These are phyloP conservation scores for Ajuga reptans DNA, from an alignment of 305 asterid genomes.

Conservation along the genomic window DNA sequence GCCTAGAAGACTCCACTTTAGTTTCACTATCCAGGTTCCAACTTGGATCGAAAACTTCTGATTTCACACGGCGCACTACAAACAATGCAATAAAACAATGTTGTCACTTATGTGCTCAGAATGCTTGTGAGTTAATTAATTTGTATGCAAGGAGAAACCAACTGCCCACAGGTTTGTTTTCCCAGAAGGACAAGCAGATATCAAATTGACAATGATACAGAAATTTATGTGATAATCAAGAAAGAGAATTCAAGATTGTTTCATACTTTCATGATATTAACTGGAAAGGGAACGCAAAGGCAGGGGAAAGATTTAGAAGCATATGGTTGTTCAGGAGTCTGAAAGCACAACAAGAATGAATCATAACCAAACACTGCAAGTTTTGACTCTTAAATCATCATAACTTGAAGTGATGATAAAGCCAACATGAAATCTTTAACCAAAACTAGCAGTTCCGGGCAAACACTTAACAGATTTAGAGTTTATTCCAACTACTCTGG, in stretches of 20 bases:
- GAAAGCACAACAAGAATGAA: not conserved
- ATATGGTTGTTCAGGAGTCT: not conserved
- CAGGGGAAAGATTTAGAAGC: not conserved
- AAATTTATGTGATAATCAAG: not conserved
- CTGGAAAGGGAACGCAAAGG: not conserved
- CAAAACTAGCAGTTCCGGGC: not conserved
- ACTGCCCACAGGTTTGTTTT: not conserved
- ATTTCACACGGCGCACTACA: constrained; percentile 28
- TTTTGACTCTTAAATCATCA: not conserved
- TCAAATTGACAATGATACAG: not conserved
- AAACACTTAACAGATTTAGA: not conserved
- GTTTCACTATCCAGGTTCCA: constrained; percentile 29
- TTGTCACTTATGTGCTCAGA: not conserved
- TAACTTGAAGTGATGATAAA: not conserved
- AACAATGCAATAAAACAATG: not conserved
- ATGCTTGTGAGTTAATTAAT: not conserved
- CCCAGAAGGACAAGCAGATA: not conserved
- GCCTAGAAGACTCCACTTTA: constrained; percentile 24
- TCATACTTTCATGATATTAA: not conserved
- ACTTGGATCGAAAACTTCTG: constrained; percentile 29
- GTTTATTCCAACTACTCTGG: not conserved
- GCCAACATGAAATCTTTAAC: not conserved
- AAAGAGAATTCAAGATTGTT: constrained; percentile 2
- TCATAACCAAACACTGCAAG: not conserved
- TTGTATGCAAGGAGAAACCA: not conserved